phyloP scores from a whole-genome alignment of 495 filamentous ascomycete genomes.

The Penicillium psychrofluorescens region DNA sequence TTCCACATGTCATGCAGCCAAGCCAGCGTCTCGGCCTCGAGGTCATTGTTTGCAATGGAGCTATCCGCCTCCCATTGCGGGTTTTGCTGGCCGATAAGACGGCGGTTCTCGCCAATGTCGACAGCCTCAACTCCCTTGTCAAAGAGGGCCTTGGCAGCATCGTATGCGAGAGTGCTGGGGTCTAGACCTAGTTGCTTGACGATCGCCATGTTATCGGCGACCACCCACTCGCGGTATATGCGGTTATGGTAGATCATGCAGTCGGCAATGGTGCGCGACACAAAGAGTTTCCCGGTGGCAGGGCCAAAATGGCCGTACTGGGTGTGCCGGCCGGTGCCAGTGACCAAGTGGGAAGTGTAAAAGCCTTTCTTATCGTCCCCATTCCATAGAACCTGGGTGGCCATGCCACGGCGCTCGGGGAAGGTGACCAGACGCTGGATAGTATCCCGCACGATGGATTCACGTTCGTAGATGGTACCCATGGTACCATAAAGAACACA shows the following conservation, averaged over 20 bases:
- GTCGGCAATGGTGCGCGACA: conserved; percentile 3
- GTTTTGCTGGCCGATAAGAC: conserved; percentile 1
- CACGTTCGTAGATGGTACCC: conserved; percentile 1
- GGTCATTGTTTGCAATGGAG: conserved; percentile 1
- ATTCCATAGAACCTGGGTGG: conserved; percentile 2
- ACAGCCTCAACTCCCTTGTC: neutral
- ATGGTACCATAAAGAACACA: conserved; percentile 2
- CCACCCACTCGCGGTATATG: conserved; percentile 3
- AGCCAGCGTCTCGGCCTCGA: neutral
- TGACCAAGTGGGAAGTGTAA: conserved; percentile 3
- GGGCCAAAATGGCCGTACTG: conserved; percentile 2
- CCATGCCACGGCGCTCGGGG: conserved; percentile 1
- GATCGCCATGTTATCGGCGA: conserved; percentile 2
- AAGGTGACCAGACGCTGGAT: conserved; percentile 1
- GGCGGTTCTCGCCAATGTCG: conserved; percentile 4
- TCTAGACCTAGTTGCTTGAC: conserved; percentile 2
- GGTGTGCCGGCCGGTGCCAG: conserved; percentile 1
- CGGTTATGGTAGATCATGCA: conserved; percentile 3
- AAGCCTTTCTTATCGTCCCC: conserved; percentile 1
- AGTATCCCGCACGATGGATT: conserved; percentile 1
- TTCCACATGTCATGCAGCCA: conserved; percentile 2
- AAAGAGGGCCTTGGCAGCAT: neutral
- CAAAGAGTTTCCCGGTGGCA: neutral
- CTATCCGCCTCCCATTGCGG: neutral
- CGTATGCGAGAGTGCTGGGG: neutral